Evolutionary conservation across 306 rosid genomes (phyloP), one percentile per base, ranked within the genome.

Genomic region (Vigna radiata): DNA sequence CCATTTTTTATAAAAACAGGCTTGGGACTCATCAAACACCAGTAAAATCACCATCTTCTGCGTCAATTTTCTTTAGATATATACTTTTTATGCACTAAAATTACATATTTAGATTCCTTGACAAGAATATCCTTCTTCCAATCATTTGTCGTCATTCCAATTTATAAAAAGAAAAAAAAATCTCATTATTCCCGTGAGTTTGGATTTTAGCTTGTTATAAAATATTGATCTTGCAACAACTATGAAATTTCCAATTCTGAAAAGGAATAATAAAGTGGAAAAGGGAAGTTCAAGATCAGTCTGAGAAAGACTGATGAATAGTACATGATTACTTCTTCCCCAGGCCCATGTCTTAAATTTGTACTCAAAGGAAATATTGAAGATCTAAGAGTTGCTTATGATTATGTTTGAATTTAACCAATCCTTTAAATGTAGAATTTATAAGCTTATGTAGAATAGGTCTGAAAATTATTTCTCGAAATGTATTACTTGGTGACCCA

Each of bases 1-100:
- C 98, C 98, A 48, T 94, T 94, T 82, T 75, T 91, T 85, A 85
- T 94, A 71, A 94, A 89, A 82, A 79, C 94, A 29, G 98, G 98
- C 84, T 62, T 91, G 70, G 97, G 97, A 72, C 98, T 94, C 79
- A 90, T 91, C 78, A 82, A 91, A 66, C 97, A 91, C 91, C 85
- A 93, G 98, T 94, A 82, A 73, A 72, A 50, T 61, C 78, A 36
- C 52, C 25, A 17, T 37, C 27, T 25, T 39, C 70, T 31, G 6
- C 70, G 62, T 75, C 62, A 62, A 58, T 37, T 52, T 52, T 64
- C 10, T 64, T 31, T 71, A 37, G 0, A 62, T 50, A 16, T 15
- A 13, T n/a, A 27, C 33, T 59, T 36, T 64, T 60, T 7, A 63
- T 43, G 68, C 19, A 39, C 58, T 29, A 41, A 48, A 41, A 39